These are phyloP conservation scores for Ophiostoma himal-ulmi DNA, from an alignment of 2,329 filamentous ascomycete genomes.

Conservation along the genomic window DNA sequence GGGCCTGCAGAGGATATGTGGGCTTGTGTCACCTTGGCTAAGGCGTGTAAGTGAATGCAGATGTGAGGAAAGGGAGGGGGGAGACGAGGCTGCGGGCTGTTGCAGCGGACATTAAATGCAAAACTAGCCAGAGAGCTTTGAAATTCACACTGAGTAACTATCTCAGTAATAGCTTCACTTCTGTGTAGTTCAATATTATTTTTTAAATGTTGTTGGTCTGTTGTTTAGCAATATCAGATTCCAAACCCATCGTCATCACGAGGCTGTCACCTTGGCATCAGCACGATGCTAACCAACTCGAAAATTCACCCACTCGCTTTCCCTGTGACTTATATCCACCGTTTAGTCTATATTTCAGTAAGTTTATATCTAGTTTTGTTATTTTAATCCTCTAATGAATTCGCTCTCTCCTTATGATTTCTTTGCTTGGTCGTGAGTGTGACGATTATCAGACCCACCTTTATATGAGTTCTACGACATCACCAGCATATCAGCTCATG, in stretches of 20 bases:
- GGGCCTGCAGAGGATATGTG: neutral
- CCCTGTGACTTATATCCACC: neutral
- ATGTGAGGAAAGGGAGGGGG: neutral
- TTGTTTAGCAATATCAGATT: neutral
- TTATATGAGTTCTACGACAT: neutral
- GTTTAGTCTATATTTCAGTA: accelerated
- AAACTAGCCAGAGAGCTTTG: neutral
- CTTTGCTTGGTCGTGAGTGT: neutral
- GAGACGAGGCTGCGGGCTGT: neutral
- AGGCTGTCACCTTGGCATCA: neutral
- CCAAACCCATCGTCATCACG: neutral
- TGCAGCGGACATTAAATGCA: too few species aligned
- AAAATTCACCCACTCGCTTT: neutral
- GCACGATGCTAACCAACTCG: neutral
- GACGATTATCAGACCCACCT: neutral
- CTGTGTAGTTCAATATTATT: neutral
- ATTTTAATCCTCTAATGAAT: neutral
- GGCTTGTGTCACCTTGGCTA: neutral
- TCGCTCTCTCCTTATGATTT: neutral
- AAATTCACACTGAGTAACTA: neutral
- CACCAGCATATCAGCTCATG: too few species aligned
- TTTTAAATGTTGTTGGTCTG: neutral
- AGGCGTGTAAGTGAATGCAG: neutral
- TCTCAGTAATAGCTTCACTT: neutral
- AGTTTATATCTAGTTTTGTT: neutral